Evolutionary conservation across 2,329 filamentous ascomycete species (phyloP), one percentile per base, ranked within the genome.

Genomic region (Colletotrichum tabaci): DNA sequence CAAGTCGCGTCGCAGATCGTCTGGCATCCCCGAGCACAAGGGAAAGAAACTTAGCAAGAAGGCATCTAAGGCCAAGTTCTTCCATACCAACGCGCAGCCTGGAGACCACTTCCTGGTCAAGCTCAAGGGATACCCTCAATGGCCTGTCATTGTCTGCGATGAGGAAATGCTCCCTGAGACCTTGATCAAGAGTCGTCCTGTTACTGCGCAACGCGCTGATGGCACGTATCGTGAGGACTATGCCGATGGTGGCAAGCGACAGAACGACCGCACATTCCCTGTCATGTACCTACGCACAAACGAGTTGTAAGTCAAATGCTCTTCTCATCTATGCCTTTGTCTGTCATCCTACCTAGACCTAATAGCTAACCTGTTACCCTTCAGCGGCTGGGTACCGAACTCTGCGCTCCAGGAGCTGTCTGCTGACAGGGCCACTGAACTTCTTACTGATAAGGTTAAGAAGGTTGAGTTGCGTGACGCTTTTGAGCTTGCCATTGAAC

Each of bases 231-330:
- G 94, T 65, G 94, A 95, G 71, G 93, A 96, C 74, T 98, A 94
- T 79, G 90, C 91, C 50, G 95, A 98, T 77, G 95, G 93, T 72
- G 96, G 94, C 77, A 96, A 96, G 86, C 93, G 95, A 75, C 91
- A 89, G 52, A 90, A 92, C 73, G 95, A 98, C 82, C 90, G 96
- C 74, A 95, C 93, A 40, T 98, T 95, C 80, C 94, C 96, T 6
- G 91, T 98, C 79, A 98, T 98, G 96, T 98, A 98, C 81, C 85
- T 98, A 61, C 87, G 90, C 74, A 98, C 95, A 47, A 98, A 98
- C 78, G 96, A 98, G 87, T 98, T 99, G 96, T 99, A 85, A 90
- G 96, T 90, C 16, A 13, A 35, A 52, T 38, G 26, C 46, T 26
- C 35, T 38, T 47, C 35, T 26, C 62, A n/a, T 38, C 44, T 30